Base-by-base conservation (phyloP, 257 asterid species). In the Solanum bulbocastanum region DNA sequence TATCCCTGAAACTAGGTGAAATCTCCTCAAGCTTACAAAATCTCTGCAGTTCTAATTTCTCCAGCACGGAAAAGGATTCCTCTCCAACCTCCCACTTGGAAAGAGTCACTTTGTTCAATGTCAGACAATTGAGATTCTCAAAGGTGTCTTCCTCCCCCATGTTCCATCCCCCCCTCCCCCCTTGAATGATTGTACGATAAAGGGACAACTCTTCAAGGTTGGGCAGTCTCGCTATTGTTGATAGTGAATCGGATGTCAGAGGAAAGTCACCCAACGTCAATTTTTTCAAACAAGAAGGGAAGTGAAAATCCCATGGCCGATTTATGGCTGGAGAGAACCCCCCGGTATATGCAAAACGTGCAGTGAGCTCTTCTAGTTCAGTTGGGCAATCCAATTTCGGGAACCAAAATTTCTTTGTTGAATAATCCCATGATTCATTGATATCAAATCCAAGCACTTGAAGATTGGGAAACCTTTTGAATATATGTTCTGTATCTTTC, bases 391-490 rank as follows among this genome's bases (percentile, higher is more conserved):
- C 36, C 36, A 88, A 36, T 71, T 68, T 68, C 1, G 86, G 90
- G 33, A 46, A 66, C 15, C 49, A 23, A 27, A 8, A 9, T 56
- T 13, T 2, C n/a, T 6, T 30, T 44, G 7, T 32, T 85, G 73
- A 44, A 62, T 11, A 14, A 87, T 36, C 75, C 56, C 11, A 60
- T 10, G 36, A 66, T 30, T 73, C 66, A 3, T 16, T 8, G 46
- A 56, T 8, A 2, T 0, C 3, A 73, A 83, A 39, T 1, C 0
- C 0, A 30, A 84, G 33, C 2, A 8, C 1, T 4, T 16, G 25
- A 42, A 88, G 90, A 83, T 75, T 20, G 65, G 81, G 86, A 49
- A 62, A 42, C 35, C 49, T 35, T 56, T 27, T 52, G 68, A 88
- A n/a, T 6, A 73, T 25, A 83, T 83, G 1, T 1, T 76, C 7